phyloP scores from a whole-genome alignment of 2,329 filamentous ascomycete genomes.

The Paraphoma chrysanthemicola region DNA sequence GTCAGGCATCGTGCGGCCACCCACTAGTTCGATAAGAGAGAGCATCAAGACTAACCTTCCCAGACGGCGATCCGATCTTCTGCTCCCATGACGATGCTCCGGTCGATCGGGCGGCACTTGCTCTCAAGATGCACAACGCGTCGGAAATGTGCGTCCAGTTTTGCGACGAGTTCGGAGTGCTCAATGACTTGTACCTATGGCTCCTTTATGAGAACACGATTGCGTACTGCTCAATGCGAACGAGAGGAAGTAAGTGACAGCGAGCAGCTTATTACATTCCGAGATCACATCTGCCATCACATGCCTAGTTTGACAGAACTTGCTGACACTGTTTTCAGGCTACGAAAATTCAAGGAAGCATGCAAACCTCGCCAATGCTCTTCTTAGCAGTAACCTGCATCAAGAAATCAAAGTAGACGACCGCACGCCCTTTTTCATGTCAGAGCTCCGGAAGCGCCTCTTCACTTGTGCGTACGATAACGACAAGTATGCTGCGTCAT shows the following conservation, averaged over 20 bases:
- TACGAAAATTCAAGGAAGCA: slow-evolving; percentile 43
- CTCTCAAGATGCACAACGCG: slow-evolving; percentile 31
- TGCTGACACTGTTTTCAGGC: slow-evolving; percentile 15
- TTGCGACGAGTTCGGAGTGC: slow-evolving; percentile 38
- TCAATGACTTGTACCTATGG: slow-evolving; percentile 46
- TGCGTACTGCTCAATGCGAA: slow-evolving; percentile 32
- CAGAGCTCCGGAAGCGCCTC: slow-evolving; percentile 42
- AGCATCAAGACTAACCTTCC: too few species aligned
- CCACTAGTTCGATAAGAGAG: too few species aligned
- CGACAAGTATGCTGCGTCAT: slow-evolving; percentile 61
- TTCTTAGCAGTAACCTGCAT: slow-evolving; percentile 48
- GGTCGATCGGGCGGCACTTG: slow-evolving; percentile 31
- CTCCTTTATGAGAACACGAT: slow-evolving; percentile 40
- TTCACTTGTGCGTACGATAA: slow-evolving; percentile 42
- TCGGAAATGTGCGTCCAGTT: slow-evolving; percentile 41
- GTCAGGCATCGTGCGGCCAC: neutral
- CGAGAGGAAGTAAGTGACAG: slow-evolving; percentile 35
- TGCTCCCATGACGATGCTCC: slow-evolving; percentile 35
- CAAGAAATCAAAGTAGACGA: slow-evolving; percentile 41
- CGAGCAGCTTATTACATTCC: neutral
- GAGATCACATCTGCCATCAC: neutral
- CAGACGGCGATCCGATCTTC: slow-evolving; percentile 44
- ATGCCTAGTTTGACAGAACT: too few species aligned
- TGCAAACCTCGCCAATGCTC: slow-evolving; percentile 35
- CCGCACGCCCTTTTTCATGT: slow-evolving; percentile 45